Evolutionary conservation across 768 basidiomycete species (phyloP).

Genomic region (Kwoniella botswanensis): DNA sequence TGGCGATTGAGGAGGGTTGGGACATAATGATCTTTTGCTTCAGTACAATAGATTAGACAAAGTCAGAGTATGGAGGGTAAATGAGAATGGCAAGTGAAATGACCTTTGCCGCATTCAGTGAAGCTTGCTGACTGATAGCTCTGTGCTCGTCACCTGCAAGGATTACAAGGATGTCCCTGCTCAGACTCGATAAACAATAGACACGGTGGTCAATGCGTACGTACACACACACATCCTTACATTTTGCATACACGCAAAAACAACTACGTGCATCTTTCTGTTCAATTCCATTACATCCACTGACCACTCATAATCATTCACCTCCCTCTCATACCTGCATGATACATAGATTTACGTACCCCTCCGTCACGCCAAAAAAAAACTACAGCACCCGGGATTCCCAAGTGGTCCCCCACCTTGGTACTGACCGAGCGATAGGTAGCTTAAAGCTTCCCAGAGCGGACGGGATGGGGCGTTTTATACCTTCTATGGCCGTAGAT

Average conservation of each 20-base stretch:
- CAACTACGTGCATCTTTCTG: no score
- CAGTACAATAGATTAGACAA: neutral
- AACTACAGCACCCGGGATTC: neutral
- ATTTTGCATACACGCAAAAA: no score
- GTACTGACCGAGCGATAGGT: neutral
- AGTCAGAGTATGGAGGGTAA: no score
- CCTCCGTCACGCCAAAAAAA: neutral
- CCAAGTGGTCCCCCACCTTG: conserved; percentile 1
- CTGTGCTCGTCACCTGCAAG: no score
- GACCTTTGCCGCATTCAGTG: no score
- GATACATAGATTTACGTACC: neutral
- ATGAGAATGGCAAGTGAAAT: no score
- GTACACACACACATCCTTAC: neutral
- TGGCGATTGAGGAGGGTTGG: neutral
- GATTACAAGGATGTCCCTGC: neutral
- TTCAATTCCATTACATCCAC: no score
- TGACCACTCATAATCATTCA: neutral
- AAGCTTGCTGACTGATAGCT: no score
- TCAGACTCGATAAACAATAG: neutral
- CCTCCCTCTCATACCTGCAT: neutral
- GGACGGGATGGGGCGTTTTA: neutral
- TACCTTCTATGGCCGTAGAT: neutral
- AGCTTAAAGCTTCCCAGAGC: neutral
- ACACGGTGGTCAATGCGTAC: neutral
- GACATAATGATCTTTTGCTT: neutral